Percentiles rank a stretch among this genome's conserved stretches.
These are phyloP conservation scores for Singerocomus rubriflavus DNA, from an alignment of 1,284 basidiomycete species.

Conservation along the genomic window DNA sequence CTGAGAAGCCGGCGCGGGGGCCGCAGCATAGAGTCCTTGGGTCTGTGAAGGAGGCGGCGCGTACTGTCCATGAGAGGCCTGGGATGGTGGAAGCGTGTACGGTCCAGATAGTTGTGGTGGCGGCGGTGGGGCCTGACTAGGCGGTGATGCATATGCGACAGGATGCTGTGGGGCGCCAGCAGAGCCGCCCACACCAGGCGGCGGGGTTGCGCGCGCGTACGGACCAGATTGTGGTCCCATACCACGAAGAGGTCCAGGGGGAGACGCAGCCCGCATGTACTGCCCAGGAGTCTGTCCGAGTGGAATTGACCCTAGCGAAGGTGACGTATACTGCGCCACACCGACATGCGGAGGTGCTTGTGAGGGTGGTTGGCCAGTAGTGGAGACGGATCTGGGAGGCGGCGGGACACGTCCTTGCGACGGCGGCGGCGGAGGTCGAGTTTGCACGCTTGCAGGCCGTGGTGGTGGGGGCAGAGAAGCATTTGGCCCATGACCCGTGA, in stretches of 20 bases:
- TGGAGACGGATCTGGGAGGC: slow-evolving; percentile 36
- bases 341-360: slow-evolving; percentile 37
- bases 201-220: slow-evolving; percentile 42
- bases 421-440: slow-evolving; percentile 43
- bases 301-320: slow-evolving; percentile 31
- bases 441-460: slow-evolving; percentile 58
- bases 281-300: slow-evolving; percentile 27
- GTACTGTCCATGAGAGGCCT: slow-evolving; percentile 17
- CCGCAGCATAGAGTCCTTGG: slow-evolving; percentile 34
- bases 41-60: slow-evolving; percentile 17
- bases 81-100: slow-evolving; percentile 34
- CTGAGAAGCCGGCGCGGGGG: slow-evolving; percentile 16
- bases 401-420: slow-evolving; percentile 36
- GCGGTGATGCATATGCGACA: slow-evolving; percentile 34
- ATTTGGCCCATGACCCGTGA: slow-evolving; percentile 40
- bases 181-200: slow-evolving; percentile 35
- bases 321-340: slow-evolving; percentile 44
- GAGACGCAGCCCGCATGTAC: slow-evolving; percentile 41
- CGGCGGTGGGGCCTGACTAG: slow-evolving; percentile 23
- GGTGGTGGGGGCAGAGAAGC: slow-evolving; percentile 55
- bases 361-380: slow-evolving; percentile 38
- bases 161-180: slow-evolving; percentile 25
- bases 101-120: slow-evolving; percentile 37
- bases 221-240: slow-evolving; percentile 28
- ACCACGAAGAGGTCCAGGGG: slow-evolving; percentile 35